phyloP scores from a whole-genome alignment of 495 filamentous ascomycete genomes.

The Aspergillus nidulans region DNA sequence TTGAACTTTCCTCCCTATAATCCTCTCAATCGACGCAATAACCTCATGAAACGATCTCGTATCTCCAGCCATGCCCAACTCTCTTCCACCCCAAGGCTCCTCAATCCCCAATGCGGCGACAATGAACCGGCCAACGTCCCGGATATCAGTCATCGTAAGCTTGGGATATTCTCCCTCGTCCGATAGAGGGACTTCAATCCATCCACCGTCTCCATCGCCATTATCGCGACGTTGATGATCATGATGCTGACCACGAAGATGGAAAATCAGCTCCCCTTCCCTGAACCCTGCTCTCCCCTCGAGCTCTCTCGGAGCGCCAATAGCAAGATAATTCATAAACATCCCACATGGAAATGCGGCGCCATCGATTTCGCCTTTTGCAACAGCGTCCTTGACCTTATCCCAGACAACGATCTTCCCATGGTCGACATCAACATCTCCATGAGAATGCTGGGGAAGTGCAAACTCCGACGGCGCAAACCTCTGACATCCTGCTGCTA shows the following conservation, averaged over 20 bases:
- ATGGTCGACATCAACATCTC: slow-evolving; percentile 17
- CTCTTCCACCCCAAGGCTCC: slow-evolving; percentile 20
- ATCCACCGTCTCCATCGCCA: slow-evolving; percentile 11
- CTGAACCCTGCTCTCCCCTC: slow-evolving; percentile 16
- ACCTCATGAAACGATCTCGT: slow-evolving; percentile 23
- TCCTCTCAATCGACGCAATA: slow-evolving; percentile 13
- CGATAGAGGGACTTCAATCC: slow-evolving; percentile 24
- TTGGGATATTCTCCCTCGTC: slow-evolving; percentile 18
- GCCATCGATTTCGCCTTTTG: slow-evolving; percentile 19
- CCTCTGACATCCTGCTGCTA: slow-evolving; percentile 21
- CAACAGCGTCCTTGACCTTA: slow-evolving; percentile 14
- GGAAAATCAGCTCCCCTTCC: slow-evolving; percentile 23
- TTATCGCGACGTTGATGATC: too few relatives aligned
- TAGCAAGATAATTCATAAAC: slow-evolving; percentile 35
- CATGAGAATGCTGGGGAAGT: neutral
- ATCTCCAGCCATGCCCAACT: slow-evolving; percentile 31
- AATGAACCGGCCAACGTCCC: slow-evolving; percentile 26
- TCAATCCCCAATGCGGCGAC: slow-evolving; percentile 22
- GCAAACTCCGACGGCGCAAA: slow-evolving; percentile 34
- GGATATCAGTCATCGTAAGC: slow-evolving; percentile 22
- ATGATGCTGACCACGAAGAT: too few relatives aligned
- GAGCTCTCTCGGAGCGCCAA: slow-evolving; percentile 12
- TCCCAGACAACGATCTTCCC: slow-evolving; percentile 19
- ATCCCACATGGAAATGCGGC: slow-evolving; percentile 25
- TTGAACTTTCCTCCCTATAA: slow-evolving; percentile 22